Evolutionary conservation across 371 early-diverging fungal species (phyloP).

Genomic region (Zychaea mexicana): DNA sequence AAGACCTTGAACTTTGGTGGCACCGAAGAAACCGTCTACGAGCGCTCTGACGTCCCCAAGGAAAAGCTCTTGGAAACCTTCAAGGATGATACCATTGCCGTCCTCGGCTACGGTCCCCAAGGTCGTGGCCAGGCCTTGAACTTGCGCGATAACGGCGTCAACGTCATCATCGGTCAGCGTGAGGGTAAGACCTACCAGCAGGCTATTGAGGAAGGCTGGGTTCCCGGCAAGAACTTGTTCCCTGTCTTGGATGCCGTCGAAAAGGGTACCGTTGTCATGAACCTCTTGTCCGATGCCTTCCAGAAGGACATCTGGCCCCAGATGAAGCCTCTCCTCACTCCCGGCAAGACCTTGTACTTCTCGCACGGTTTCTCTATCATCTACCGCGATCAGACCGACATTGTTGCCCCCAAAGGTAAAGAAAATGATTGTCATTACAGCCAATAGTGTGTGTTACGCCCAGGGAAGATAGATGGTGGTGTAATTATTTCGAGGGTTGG

Average conservation of each 20-base stretch:
- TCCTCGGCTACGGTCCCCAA: slow-evolving; percentile 97
- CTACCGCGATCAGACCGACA: slow-evolving; percentile 90
- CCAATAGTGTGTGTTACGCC: too few relatives aligned
- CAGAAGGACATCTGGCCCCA: slow-evolving; percentile 93
- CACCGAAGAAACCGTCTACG: slow-evolving; percentile 90
- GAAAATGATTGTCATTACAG: too few relatives aligned
- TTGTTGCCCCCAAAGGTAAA: slow-evolving; percentile 81
- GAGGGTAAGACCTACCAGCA: slow-evolving; percentile 93
- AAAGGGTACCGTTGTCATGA: slow-evolving; percentile 92
- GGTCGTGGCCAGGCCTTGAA: slow-evolving; percentile 97
- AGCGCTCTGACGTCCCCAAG: slow-evolving; percentile 92
- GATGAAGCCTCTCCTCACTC: slow-evolving; percentile 88
- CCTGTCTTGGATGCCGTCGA: slow-evolving; percentile 90
- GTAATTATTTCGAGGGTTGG: background rate
- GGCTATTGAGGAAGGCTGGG: slow-evolving; percentile 96
- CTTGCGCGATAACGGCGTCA: slow-evolving; percentile 95
- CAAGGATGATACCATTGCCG: slow-evolving; percentile 92
- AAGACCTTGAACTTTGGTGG: slow-evolving; percentile 97
- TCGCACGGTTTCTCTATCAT: slow-evolving; percentile 97
- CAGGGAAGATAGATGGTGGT: too few relatives aligned
- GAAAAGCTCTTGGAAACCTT: slow-evolving; percentile 91
- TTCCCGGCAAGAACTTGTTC: slow-evolving; percentile 95
- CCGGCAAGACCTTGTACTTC: slow-evolving; percentile 98
- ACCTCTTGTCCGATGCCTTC: slow-evolving; percentile 96
- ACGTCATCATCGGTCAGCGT: slow-evolving; percentile 95